These are phyloP conservation scores for Rhodotorula sp. DNA, from an alignment of 1,284 basidiomycete genomes.

Conservation along the genomic window DNA sequence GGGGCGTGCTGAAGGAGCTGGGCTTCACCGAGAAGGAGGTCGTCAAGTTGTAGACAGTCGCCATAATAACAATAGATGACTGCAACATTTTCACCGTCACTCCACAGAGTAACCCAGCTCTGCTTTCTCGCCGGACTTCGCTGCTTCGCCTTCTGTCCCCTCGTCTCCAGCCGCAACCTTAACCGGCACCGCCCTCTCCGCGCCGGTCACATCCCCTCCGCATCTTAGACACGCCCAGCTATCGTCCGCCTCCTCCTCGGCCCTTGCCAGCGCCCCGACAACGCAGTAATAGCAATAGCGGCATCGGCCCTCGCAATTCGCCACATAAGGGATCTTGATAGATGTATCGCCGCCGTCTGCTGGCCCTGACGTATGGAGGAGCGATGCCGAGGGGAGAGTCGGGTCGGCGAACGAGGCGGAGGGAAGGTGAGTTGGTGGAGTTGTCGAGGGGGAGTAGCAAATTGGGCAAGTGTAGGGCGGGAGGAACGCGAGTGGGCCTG, in stretches of 20 bases:
- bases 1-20: constrained; percentile 65
- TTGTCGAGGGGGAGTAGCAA: constrained; percentile 48
- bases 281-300: constrained; percentile 46
- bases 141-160: background rate
- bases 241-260: constrained; percentile 36
- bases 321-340: constrained; percentile 42
- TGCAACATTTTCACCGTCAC: background rate
- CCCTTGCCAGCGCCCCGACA: constrained; percentile 28
- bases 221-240: constrained; percentile 42
- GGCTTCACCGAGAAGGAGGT: constrained; percentile 65
- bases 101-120: background rate
- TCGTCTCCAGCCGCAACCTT: background rate
- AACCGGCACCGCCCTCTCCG: constrained; percentile 10
- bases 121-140: background rate
- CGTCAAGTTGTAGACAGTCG: constrained; percentile 60
- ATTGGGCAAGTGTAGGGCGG: constrained; percentile 51
- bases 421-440: constrained; percentile 12
- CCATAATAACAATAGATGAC: background rate
- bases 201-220: constrained; percentile 24
- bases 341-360: constrained; percentile 12
- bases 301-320: constrained; percentile 38
- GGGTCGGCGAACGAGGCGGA: constrained; percentile 17
- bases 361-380: background rate
- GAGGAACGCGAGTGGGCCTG: constrained; percentile 48
- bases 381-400: constrained; percentile 19